Percentiles rank a stretch among this genome's conserved stretches.
phyloP scores from a whole-genome alignment of 78 protist genomes.

The Dictyostelium discoideum region DNA sequence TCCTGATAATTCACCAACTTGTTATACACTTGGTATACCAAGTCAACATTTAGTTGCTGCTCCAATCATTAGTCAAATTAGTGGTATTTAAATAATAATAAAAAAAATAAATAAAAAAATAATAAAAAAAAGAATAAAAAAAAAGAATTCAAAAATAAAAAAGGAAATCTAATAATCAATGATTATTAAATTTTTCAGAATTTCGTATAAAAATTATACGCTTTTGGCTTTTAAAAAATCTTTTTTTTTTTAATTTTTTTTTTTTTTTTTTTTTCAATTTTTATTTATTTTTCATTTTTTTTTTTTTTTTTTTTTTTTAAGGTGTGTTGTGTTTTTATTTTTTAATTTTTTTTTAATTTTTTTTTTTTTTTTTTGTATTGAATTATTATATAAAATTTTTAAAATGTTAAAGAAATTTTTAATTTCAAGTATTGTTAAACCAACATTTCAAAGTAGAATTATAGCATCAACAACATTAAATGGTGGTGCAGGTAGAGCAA shows the following conservation, averaged over 20 bases:
- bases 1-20: slow-evolving; percentile 24
- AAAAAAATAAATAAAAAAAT: neutral
- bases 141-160: too few relatives aligned
- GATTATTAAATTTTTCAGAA: neutral
- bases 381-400: neutral
- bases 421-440: neutral
- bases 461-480: neutral
- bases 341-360: neutral
- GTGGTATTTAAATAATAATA: neutral
- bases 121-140: neutral
- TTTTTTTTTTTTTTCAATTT: neutral
- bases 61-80: slow-evolving; percentile 20
- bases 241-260: neutral
- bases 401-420: neutral
- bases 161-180: too few relatives aligned
- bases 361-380: neutral
- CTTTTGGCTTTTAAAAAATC: neutral
- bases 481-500: neutral
- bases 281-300: neutral
- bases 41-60: slow-evolving; percentile 70
- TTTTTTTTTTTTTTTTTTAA: neutral
- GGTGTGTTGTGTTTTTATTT: too few relatives aligned
- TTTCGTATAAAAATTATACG: too few relatives aligned
- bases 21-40: slow-evolving; percentile 61
- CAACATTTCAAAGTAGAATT: slow-evolving; percentile 5